Evolutionary conservation across 306 rosid species (phyloP).

Genomic region (Dryas alaskensis): DNA sequence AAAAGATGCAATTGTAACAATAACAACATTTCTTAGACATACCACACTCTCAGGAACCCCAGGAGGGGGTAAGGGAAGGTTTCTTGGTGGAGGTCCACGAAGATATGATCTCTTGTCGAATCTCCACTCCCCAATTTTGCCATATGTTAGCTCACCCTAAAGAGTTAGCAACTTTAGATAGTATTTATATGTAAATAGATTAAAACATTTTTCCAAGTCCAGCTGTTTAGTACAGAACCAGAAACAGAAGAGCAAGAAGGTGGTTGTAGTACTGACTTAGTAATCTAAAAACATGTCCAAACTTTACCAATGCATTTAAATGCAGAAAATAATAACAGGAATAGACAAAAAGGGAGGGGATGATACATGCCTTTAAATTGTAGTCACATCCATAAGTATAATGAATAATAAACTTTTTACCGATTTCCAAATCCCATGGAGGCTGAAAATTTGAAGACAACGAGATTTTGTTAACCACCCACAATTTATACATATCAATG

Average conservation of each 20-base stretch:
- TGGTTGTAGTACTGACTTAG: background rate
- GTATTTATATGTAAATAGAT: background rate
- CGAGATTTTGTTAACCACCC: slow-evolving; percentile 16
- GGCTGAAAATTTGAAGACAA: slow-evolving; percentile 63
- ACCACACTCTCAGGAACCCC: slow-evolving; percentile 99
- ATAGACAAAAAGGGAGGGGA: background rate
- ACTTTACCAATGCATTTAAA: background rate
- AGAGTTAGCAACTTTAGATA: slow-evolving; percentile 20
- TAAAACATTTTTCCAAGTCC: background rate
- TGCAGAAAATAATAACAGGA: background rate
- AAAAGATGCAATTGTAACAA: background rate
- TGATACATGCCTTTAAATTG: slow-evolving; percentile 59
- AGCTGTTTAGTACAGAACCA: background rate
- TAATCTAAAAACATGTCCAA: background rate
- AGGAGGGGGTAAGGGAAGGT: slow-evolving; percentile 82
- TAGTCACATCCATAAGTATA: slow-evolving; percentile 93
- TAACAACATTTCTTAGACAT: slow-evolving; percentile 32
- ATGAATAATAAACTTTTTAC: slow-evolving; percentile 71
- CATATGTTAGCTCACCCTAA: slow-evolving; percentile 89
- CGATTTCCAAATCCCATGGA: slow-evolving; percentile 78
- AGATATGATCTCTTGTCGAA: slow-evolving; percentile 91
- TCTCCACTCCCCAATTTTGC: slow-evolving; percentile 92
- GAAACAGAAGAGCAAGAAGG: background rate
- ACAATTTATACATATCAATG: background rate
- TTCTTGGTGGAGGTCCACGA: slow-evolving; percentile 78